Evolutionary conservation across 139 green algal species (phyloP).

Genomic region (Haematococcus sp.): DNA sequence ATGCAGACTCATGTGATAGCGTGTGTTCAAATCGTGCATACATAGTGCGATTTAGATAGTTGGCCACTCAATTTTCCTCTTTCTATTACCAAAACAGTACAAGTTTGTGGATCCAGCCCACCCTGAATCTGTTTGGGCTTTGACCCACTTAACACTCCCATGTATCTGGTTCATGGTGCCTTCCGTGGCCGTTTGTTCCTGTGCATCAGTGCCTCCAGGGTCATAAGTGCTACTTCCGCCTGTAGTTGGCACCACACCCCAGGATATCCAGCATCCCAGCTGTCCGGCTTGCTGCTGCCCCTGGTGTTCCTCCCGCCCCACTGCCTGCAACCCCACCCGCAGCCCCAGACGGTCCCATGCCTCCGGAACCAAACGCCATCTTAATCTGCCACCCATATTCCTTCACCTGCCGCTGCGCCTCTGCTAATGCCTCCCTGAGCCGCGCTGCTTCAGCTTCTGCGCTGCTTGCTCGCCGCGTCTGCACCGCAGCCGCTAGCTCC

Average conservation of each 20-base stretch:
- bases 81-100: too few species aligned
- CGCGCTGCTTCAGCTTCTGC: conserved; percentile 33
- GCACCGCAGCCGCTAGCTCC: conserved; percentile 48
- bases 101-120: too few species aligned
- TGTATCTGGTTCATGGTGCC: too few species aligned
- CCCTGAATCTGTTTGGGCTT: too few species aligned
- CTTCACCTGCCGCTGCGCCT: conserved; percentile 36
- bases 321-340: not conserved
- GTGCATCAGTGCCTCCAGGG: too few species aligned
- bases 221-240: conserved; percentile 12
- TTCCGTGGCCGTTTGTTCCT: too few species aligned
- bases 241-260: conserved; percentile 49
- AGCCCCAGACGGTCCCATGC: not conserved
- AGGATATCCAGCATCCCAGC: conserved; percentile 41
- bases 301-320: not conserved
- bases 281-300: conserved; percentile 5
- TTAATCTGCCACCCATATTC: conserved; percentile 52
- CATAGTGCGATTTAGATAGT: too few species aligned
- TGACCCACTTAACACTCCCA: too few species aligned
- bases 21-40: too few species aligned
- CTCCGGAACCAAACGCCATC: conserved; percentile 26
- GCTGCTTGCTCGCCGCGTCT: conserved; percentile 35
- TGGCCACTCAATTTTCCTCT: too few species aligned
- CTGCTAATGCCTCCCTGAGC: conserved; percentile 27
- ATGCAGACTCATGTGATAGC: too few species aligned